phyloP scores from a whole-genome alignment of 2,329 filamentous ascomycete genomes.

The Eurotiales sp. region DNA sequence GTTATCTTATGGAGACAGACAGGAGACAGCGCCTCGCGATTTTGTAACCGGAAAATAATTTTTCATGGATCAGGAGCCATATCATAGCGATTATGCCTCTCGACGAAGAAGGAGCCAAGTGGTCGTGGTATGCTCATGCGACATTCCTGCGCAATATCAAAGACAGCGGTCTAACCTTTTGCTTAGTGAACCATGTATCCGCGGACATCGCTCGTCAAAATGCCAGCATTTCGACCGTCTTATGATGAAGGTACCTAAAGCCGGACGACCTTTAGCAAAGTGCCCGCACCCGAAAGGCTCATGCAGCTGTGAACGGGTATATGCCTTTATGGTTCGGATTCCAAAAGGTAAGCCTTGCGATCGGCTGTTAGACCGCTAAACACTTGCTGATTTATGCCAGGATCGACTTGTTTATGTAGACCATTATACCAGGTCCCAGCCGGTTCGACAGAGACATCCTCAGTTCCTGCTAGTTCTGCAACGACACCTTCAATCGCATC shows the following conservation, averaged over 20 bases:
- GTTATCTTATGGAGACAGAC: neutral
- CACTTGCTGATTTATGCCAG: too few relatives aligned
- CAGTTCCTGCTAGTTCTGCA: constrained; percentile 17
- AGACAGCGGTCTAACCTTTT: neutral
- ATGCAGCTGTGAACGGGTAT: constrained; percentile 40
- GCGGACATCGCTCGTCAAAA: constrained; percentile 48
- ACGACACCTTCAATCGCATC: constrained; percentile 17
- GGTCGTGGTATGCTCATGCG: constrained; percentile 42
- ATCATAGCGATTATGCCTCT: constrained; percentile 34
- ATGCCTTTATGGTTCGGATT: constrained; percentile 44
- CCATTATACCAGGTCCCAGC: constrained; percentile 38
- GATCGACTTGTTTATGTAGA: constrained; percentile 39
- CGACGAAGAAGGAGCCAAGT: constrained; percentile 43
- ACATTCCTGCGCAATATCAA: neutral
- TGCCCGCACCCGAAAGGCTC: constrained; percentile 44
- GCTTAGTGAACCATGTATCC: constrained; percentile 46
- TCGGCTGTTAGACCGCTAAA: too few relatives aligned
- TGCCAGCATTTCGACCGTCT: constrained; percentile 47
- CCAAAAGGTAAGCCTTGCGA: constrained; percentile 33
- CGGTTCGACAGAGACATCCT: constrained; percentile 21
- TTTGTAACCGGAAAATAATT: neutral
- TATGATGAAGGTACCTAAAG: constrained; percentile 49
- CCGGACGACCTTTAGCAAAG: constrained; percentile 45
- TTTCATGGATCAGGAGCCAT: neutral
- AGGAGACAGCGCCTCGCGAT: neutral